A percentile compares a stretch with the other conserved stretches of the same genome.
These are phyloP conservation scores for Selaginella tamariscina DNA, from an alignment of 75 land plant species.

Conservation along the genomic window DNA sequence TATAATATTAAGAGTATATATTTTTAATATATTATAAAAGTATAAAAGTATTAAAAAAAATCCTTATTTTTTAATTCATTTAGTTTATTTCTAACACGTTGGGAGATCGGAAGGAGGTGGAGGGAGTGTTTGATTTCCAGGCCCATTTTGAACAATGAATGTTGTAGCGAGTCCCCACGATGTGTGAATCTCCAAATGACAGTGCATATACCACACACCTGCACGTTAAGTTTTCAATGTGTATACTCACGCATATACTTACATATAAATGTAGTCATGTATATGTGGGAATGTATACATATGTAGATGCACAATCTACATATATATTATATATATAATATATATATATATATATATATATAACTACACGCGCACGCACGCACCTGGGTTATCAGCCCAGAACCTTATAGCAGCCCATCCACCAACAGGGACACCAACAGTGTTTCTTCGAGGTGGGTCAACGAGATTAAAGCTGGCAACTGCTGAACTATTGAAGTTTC, in stretches of 20 bases:
- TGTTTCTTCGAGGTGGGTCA: constrained; percentile 69
- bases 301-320: no score
- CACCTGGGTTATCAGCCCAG: constrained; percentile 77
- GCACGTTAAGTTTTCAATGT: no score
- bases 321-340: no score
- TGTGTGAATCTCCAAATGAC: constrained; percentile 27
- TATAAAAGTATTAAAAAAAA: no score
- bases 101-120: constrained; percentile 18
- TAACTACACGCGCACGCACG: no score
- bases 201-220: constrained; percentile 33
- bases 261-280: no score
- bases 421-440: constrained; percentile 59
- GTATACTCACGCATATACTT: no score
- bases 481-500: constrained; percentile 41
- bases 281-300: no score
- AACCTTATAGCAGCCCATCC: constrained; percentile 75
- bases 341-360: no score
- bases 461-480: constrained; percentile 53
- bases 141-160: constrained; percentile 19
- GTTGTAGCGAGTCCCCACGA: constrained; percentile 31
- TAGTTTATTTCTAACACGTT: constrained; percentile 9
- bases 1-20: no score
- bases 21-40: no score
- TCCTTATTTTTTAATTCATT: no score
- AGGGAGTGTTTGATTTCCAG: constrained; percentile 6